Evolutionary conservation across 768 basidiomycete species (phyloP), one percentile per base, ranked within the genome.

Genomic region (Crassisporium funariophilum): DNA sequence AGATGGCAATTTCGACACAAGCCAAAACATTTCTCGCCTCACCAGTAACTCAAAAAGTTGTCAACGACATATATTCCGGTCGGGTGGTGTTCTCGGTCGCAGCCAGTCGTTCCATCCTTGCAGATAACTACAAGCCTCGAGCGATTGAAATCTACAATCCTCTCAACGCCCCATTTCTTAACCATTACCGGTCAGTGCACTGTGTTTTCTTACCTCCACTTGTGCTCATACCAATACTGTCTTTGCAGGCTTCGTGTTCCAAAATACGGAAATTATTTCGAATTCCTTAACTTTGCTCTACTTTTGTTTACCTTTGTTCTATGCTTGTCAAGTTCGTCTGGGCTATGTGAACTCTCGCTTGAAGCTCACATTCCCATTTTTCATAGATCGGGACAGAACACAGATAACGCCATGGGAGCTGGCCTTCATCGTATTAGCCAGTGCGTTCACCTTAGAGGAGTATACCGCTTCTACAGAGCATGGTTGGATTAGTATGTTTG

Each of bases 1-100:
- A 94, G 89, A 85, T 97, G 78, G 92, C 93, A 2, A 91, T 98
- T 56, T 81, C 86, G 6, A 93, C 91, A 0, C 73, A 83, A 42
- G 79, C 92, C 4, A 98, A 95, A 63, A 73, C 78, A 21, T 95
- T 98, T 59, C 72, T 97, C 9, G 78, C 91, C 1, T 82, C 86
- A 0, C 83, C 91, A 0, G 76, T 97, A 17, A 83, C 91, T 3
- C 95, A 98, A 63, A 83, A 83, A 44, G 85, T 97, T 20, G 81
- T 98, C 25, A 84, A 86, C 55, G 88, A 93, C 43, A 90, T 99
- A 39, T 89, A 94, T 65, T 72, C 80, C 3, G 95, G 88, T n/a
- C 76, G 80, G 5, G 79, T 91, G 24, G 75, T 88, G 12, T 86
- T 87, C 52, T 80, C 84, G 8, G 67, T 79, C 44, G 64, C 78